Evolutionary conservation across 768 basidiomycete genomes (phyloP), one percentile per base, ranked within the genome.

Genomic region (Podaxis sp.): DNA sequence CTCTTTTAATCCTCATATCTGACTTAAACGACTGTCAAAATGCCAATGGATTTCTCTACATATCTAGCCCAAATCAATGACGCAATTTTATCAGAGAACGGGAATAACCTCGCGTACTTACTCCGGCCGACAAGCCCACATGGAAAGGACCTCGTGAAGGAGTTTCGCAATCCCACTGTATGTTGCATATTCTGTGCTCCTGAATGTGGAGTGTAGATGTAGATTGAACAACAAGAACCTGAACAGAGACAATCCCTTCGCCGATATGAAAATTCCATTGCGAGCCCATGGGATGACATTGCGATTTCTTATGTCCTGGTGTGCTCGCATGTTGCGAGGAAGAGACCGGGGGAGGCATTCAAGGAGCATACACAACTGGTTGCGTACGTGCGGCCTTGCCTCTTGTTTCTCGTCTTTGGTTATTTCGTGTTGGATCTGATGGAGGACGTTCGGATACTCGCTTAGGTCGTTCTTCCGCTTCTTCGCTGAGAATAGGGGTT

Each of bases 231-330:
- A 57, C 13, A 21, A 35, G 27, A 32, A 55, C 48, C 46, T 48
- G 25, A 55, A 46, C 66, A 81, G 79, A 74, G 74, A 36, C 67
- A 68, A 23, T 72, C 73, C 14, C 69, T 83, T 56, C 72, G 71
- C 42, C 67, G 65, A 37, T 90, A 88, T 66, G 79, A 86, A 66
- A 88, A 85, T 9, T 81, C 80, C 57, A 82, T 93, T 68, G 79
- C 83, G 58, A 75, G 72, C 50, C 93, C 93, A 5, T 95, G 92
- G 91, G 91, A 92, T 63, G 92, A 93, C 55, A 88, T 95, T 65
- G 85, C 89, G 6, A 83, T 93, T 52, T 87, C 90, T 69, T 93
- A 93, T 70, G 85, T 93, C 16, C 74, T 93, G 65, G 86, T 88
- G 23, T 87, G 89, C 62, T 81, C 82, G 32, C 82, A 90, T 71